Evolutionary conservation across 129 eudicot genomes (phyloP), one percentile per base, ranked within the genome.

Genomic region (Flaveria brownii): DNA sequence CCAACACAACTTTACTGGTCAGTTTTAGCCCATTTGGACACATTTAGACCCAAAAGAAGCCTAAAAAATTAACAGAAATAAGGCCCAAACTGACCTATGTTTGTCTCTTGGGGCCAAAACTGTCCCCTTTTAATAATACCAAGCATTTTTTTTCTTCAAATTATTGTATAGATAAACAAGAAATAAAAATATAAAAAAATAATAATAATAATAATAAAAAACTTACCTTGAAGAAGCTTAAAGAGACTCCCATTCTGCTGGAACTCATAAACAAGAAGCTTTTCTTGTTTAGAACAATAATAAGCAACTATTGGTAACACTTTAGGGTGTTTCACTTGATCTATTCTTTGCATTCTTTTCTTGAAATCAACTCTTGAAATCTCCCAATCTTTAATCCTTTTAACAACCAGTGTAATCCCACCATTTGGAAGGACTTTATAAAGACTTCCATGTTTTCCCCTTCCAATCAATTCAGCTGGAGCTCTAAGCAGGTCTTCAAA

Each of bases 221-320:
- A 72, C 42, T 80, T 85, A 91, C 97, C 97, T 26, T 91, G 94
- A 5, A 91, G 88, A 83, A 85, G 92, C 18, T 64, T 75, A 80
- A 88, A 77, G 77, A 91, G 90, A 63, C 92, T 88, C 50, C 92
- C 94, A 86, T 88, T 83, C 39, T 76, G 71, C 72, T 86, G 97
- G 43, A 78, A 88, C 69, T 91, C 90, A 76, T 91, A 91, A 57
- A 91, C 94, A 25, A 91, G 71, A 52, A 91, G 88, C 82, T 88
- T 88, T 77, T 91, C 97, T 74, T 83, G 88, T 64, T 84, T 85
- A 62, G 97, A 91, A 68, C 88, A 91, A 59, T 91, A 91, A 80
- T 86, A 88, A 2, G 94, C 97, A 59, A 85, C 73, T 13, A 83
- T 25, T 0, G 88, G 88, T 68, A 88, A 73, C 73, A 88, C 88